Base-by-base conservation (phyloP, 176 grass and related monocot genomes). In the Lolium perenne region DNA sequence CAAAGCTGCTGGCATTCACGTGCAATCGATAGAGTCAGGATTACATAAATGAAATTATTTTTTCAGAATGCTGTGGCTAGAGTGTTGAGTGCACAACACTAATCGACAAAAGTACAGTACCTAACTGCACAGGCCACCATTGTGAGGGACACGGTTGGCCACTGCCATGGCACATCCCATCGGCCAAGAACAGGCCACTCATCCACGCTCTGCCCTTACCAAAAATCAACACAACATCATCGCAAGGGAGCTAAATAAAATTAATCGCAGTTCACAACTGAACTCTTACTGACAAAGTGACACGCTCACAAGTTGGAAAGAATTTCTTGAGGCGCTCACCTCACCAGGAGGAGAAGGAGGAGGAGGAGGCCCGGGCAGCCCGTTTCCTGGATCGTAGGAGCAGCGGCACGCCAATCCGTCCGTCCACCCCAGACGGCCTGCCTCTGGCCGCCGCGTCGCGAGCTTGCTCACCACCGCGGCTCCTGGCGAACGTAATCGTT, bases 161-260 rank as follows among this genome's bases (percentile, higher is more conserved):
- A 98, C 40, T 89, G 64, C 93, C 96, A 98, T 22, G 93, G 96
- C 60, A 98, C 96, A 79, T 98, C 91, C 96, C 96, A 98, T 43
- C 82, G 78, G 78, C 69, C 70, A 80, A 98, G 85, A 25, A 89
- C 58, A 50, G 91, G 84, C 91, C 88, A 91, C 40, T 62, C 76
- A 12, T 88, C 79, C 78, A 29, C 85, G 62, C n/a, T 87, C 87
- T 98, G 18, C 0, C 17, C 47, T 79, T 86, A 22, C 49, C 68
- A 66, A 66, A 54, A 48, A 20, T 49, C 68, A 66, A 66, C 60
- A 48, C 2, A 83, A 49, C 56, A 58, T 26, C 48, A 79, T 40
- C 12, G 20, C 72, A 70, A 58, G 10, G 20, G 22, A 46, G 32
- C 7, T 50, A 74, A 38, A 57, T 46, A 21, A 26, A 26, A 66